Percentiles rank a stretch among this genome's conserved stretches.
Conservation (phyloP, 2,329 filamentous ascomycete genomes). For the Epicoccum nigrum region DNA sequence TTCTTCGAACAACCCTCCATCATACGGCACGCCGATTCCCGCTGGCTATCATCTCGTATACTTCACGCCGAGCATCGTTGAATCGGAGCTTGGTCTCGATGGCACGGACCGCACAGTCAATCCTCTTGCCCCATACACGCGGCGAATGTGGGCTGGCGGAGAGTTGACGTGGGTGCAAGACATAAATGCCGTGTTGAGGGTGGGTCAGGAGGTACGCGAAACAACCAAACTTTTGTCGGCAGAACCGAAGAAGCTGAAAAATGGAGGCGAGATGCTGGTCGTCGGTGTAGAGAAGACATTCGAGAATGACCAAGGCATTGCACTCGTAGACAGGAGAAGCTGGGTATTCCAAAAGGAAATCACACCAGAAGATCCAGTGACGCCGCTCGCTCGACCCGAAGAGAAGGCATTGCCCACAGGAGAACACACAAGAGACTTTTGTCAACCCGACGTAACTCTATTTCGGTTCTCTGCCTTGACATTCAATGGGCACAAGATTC, state of each 20-base stretch:
- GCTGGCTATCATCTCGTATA: conserved; percentile 85
- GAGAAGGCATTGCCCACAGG: conserved; percentile 29
- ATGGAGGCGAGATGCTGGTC: conserved; percentile 62
- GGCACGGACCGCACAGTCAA: conserved; percentile 83
- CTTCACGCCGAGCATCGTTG: conserved; percentile 75
- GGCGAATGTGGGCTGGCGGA: conserved; percentile 93
- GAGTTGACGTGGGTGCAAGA: conserved; percentile 63
- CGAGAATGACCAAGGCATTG: conserved; percentile 39
- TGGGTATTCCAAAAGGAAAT: conserved; percentile 54
- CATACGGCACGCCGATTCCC: conserved; percentile 54
- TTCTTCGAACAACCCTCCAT: conserved; percentile 27
- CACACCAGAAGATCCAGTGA: conserved; percentile 47
- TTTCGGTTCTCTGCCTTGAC: conserved; percentile 92
- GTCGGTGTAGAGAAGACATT: conserved; percentile 65
- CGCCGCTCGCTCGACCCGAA: conserved; percentile 23
- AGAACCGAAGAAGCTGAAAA: conserved; percentile 57
- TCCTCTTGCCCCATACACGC: conserved; percentile 72
- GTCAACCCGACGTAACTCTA: conserved; percentile 72
- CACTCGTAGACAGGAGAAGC: conserved; percentile 45
- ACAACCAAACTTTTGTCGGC: conserved; percentile 54
- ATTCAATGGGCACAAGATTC: conserved; percentile 92
- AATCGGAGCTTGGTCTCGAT: conserved; percentile 72
- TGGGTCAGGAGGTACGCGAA: conserved; percentile 48
- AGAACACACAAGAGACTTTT: conserved; percentile 57
- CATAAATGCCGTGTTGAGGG: conserved; percentile 24